These are phyloP conservation scores for Umbilicaria muhlenbergii DNA, from an alignment of 495 filamentous ascomycete species.

Conservation along the genomic window DNA sequence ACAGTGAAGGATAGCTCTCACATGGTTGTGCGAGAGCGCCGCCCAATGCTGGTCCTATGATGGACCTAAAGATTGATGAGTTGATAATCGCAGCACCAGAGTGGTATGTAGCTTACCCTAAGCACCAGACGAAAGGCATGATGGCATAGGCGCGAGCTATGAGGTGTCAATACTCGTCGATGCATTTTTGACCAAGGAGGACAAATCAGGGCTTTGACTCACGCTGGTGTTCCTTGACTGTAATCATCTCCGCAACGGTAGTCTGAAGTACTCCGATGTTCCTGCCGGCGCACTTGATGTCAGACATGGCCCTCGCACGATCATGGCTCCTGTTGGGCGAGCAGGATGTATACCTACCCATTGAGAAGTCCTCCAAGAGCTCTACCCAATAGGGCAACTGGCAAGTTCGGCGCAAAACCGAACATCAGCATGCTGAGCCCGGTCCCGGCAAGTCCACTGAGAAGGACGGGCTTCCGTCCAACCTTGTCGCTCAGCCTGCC, in stretches of 20 bases:
- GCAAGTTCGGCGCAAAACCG: slow-evolving; percentile 75
- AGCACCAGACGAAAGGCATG: slow-evolving; percentile 96
- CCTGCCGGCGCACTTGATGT: slow-evolving; percentile 16
- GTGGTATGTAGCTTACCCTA: slow-evolving; percentile 44
- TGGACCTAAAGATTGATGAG: slow-evolving; percentile 31
- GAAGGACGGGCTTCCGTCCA: slow-evolving; percentile 78
- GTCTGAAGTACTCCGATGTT: slow-evolving; percentile 94
- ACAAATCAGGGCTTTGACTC: slow-evolving; percentile 16
- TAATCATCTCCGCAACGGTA: slow-evolving; percentile 85
- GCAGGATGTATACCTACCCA: slow-evolving; percentile 40
- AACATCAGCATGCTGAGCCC: slow-evolving; percentile 88
- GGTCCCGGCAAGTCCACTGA: slow-evolving; percentile 77
- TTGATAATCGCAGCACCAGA: neutral
- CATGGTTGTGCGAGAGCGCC: slow-evolving; percentile 80
- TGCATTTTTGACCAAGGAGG: neutral
- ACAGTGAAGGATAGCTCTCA: slow-evolving; percentile 61
- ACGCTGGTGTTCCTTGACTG: slow-evolving; percentile 82
- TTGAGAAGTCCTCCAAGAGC: slow-evolving; percentile 86
- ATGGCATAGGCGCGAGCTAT: slow-evolving; percentile 80
- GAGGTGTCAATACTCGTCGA: slow-evolving; percentile 1
- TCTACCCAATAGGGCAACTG: slow-evolving; percentile 71
- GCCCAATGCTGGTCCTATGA: slow-evolving; percentile 81
- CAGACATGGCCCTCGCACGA: slow-evolving; percentile 1
- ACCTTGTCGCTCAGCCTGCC: slow-evolving; percentile 83
- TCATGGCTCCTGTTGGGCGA: slow-evolving; percentile 6